phyloP scores from a whole-genome alignment of 306 rosid species.

The Quercus ilex region DNA sequence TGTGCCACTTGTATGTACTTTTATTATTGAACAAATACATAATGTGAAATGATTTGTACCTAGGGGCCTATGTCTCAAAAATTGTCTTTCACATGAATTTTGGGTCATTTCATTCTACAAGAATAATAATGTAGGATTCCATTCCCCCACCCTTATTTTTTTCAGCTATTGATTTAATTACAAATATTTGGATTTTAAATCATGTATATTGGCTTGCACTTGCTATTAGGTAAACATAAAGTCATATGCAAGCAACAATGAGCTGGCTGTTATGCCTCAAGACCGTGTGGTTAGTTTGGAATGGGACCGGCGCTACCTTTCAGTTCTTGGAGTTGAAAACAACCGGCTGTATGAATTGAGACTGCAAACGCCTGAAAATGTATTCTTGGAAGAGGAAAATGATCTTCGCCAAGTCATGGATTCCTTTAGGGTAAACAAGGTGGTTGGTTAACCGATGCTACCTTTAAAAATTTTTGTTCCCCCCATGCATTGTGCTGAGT shows the following conservation, averaged over 20 bases:
- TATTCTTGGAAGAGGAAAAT: slow-evolving; percentile 65
- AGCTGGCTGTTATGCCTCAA: slow-evolving; percentile 93
- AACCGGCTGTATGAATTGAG: slow-evolving; percentile 80
- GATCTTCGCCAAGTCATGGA: slow-evolving; percentile 84
- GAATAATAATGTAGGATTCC: background rate
- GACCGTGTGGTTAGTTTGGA: slow-evolving; percentile 79
- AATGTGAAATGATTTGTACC: too few relatives aligned
- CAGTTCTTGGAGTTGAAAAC: slow-evolving; percentile 97
- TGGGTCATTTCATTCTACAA: background rate
- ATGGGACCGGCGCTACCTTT: slow-evolving; percentile 87
- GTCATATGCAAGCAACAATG: slow-evolving; percentile 88
- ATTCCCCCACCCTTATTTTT: background rate
- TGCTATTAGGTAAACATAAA: slow-evolving; percentile 80
- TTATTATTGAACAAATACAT: too few relatives aligned
- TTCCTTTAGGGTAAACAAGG: slow-evolving; percentile 85
- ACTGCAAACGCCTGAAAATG: slow-evolving; percentile 87
- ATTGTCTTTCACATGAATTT: background rate
- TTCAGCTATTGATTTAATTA: background rate
- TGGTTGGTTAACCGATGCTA: slow-evolving; percentile 21
- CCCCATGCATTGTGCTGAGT: background rate
- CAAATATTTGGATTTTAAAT: background rate
- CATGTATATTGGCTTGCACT: slow-evolving; percentile 2
- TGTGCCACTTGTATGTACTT: too few relatives aligned
- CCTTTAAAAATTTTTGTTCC: background rate
- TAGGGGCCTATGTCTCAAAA: too few relatives aligned